Percentiles rank a stretch among this genome's conserved stretches.
Conservation (phyloP, 805 yeast species). For the Candida quercuum region DNA sequence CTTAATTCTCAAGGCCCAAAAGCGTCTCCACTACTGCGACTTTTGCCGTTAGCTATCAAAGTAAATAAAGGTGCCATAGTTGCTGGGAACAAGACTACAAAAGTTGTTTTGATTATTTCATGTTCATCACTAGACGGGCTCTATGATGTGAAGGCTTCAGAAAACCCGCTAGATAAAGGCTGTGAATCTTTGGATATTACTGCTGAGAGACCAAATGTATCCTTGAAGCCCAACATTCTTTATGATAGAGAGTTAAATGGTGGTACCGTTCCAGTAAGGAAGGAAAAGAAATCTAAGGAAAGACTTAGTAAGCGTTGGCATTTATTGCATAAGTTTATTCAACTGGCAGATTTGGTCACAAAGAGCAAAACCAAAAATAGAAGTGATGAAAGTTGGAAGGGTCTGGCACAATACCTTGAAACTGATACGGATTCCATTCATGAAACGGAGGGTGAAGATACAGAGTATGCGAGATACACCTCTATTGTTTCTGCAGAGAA, state of each 20-base stretch:
- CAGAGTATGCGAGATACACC: slow-evolving; percentile 82
- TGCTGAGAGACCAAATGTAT: slow-evolving; percentile 48
- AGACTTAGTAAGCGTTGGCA: slow-evolving; percentile 2
- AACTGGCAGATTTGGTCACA: slow-evolving; percentile 1
- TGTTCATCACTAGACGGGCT: slow-evolving; percentile 49
- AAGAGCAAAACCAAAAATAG: background rate
- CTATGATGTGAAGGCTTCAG: slow-evolving; percentile 47
- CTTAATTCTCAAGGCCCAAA: background rate
- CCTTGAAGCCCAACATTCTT: slow-evolving; percentile 67
- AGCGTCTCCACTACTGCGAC: slow-evolving; percentile 20
- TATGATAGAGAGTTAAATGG: slow-evolving; percentile 44
- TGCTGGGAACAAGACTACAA: slow-evolving; percentile 75
- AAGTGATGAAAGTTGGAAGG: slow-evolving; percentile 53
- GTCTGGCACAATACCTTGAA: slow-evolving; percentile 64
- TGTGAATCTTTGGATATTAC: slow-evolving; percentile 40
- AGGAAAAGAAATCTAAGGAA: background rate
- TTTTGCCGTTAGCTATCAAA: slow-evolving; percentile 59
- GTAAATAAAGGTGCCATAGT: slow-evolving; percentile 68
- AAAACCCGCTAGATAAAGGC: slow-evolving; percentile 53
- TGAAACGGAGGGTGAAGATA: slow-evolving; percentile 33
- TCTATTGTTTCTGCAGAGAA: slow-evolving; percentile 57
- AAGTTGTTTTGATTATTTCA: slow-evolving; percentile 63
- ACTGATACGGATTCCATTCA: slow-evolving; percentile 27
- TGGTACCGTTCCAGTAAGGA: slow-evolving; percentile 2
- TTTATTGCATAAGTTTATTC: slow-evolving; percentile 1